A percentile compares a stretch with the other conserved stretches of the same genome.
Evolutionary conservation across 305 asterid species (phyloP).

Genomic region (Rubia occidens): DNA sequence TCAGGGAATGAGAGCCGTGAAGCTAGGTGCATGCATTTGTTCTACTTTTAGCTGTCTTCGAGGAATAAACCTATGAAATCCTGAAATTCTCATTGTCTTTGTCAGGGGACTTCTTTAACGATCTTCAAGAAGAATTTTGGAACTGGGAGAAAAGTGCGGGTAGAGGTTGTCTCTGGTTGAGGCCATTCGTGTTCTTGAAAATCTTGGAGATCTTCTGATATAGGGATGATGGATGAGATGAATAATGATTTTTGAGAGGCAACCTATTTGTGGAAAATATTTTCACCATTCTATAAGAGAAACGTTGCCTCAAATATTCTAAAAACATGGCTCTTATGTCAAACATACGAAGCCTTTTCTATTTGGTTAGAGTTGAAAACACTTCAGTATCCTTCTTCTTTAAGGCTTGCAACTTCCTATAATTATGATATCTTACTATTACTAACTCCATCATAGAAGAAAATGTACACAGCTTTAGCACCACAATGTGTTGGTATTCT

Average conservation of each 20-base stretch:
- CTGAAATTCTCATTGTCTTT: slow-evolving; percentile 12
- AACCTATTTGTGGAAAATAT: slow-evolving; percentile 23
- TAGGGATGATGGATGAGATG: slow-evolving; percentile 10
- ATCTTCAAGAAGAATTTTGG: slow-evolving; percentile 80
- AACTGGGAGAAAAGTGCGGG: slow-evolving; percentile 30
- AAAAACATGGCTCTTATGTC: slow-evolving; percentile 43
- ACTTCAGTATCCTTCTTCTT: slow-evolving; percentile 18
- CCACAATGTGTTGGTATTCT: not conserved
- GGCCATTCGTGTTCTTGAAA: slow-evolving; percentile 10
- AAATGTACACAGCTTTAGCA: not conserved
- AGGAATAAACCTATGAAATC: slow-evolving; percentile 17
- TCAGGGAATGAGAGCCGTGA: slow-evolving; percentile 19
- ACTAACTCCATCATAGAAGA: no score
- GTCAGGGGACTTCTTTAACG: slow-evolving; percentile 83
- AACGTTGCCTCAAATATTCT: slow-evolving; percentile 43
- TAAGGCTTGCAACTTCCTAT: slow-evolving; percentile 3
- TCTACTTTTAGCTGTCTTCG: slow-evolving; percentile 17
- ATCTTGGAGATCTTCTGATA: not conserved
- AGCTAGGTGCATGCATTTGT: slow-evolving; percentile 20
- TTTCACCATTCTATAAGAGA: slow-evolving; percentile 5
- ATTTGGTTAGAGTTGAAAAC: slow-evolving; percentile 38
- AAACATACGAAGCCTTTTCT: slow-evolving; percentile 29
- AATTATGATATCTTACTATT: no score
- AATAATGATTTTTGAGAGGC: slow-evolving; percentile 8
- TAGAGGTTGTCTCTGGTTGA: slow-evolving; percentile 7